A percentile compares a stretch with the other conserved stretches of the same genome.
Evolutionary conservation across 495 filamentous ascomycete species (phyloP).

Genomic region (Neurospora terricola): DNA sequence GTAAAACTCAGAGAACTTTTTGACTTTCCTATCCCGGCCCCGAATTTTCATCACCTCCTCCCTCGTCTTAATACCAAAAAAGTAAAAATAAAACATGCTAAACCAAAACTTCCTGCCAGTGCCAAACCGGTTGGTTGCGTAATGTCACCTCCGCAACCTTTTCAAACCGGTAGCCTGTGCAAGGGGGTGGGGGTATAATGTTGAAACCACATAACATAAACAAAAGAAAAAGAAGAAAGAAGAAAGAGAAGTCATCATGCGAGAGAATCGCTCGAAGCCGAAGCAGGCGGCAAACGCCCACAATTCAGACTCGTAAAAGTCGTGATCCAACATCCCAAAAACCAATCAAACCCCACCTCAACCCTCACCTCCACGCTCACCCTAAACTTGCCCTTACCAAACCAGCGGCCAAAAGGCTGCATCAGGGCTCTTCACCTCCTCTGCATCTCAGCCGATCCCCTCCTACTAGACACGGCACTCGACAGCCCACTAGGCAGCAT

Average conservation of each 20-base stretch:
- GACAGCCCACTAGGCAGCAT: background rate
- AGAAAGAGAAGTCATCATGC: background rate
- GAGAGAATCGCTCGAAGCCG: background rate
- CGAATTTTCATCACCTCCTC: background rate
- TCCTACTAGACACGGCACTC: background rate
- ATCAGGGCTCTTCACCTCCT: conserved; percentile 11
- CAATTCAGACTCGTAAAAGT: background rate
- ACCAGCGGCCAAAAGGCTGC: background rate
- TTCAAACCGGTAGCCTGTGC: background rate
- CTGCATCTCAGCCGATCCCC: background rate
- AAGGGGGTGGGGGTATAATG: background rate
- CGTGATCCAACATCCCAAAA: background rate
- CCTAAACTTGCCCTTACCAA: background rate
- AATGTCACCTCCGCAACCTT: background rate
- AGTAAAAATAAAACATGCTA: background rate
- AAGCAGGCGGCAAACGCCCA: background rate
- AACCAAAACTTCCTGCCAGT: background rate
- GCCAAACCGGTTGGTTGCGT: background rate
- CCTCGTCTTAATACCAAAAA: background rate
- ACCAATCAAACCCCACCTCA: background rate
- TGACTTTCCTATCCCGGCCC: background rate
- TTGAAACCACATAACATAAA: background rate
- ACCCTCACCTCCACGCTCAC: background rate
- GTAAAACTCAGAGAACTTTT: background rate
- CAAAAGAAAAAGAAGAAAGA: background rate